Base-by-base conservation (phyloP, 306 rosid species). In the Lathyrus sativus region DNA sequence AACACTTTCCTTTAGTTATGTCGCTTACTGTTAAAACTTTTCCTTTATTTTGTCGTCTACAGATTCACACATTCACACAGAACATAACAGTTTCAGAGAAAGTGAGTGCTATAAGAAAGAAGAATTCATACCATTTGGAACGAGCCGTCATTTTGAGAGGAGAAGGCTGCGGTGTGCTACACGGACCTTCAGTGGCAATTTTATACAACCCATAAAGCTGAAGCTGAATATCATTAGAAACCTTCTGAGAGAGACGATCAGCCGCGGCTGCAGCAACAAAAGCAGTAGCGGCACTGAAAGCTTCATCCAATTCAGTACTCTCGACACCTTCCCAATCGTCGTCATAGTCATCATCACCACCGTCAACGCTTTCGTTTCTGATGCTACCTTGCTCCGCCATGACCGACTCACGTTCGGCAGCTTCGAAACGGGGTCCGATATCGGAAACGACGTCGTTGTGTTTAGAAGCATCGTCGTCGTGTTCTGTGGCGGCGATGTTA, bases 301-400 rank as follows among this genome's bases (percentile, higher is more conserved):
- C 71, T 60, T 95, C 92, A 35, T 95, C 99, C 72, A 95, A 64
- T 29, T 95, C 99, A 60, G 99, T 95, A 38, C 88, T 85, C 73
- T 95, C 99, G 15, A 95, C 99, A 3, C 99, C 99, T 63, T 95
- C 99, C 99, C 99, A 95, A 61, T 95, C 99, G 17, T 93, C 99
- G 6, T 73, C 68, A 6, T 70, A 74, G 11, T 64, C 74, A n/a
- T 85, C 84, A 11, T 62, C 72, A 18, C 74, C 84, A 3, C 71
- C 68, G 38, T 78, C 87, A 31, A 73, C 70, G 73, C 93, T 85
- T 2, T 87, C 98, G 66, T 80, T 80, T 71, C 92, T 83, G 24
- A 88, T 85, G 43, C 97, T 90, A 1, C 97, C 97, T 31, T 90
- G 99, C 84, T 90, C 99, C 3, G 97, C 99, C 66, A 78, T 33